Base-by-base conservation (phyloP, 257 asterid species). In the Verbena officinalis region DNA sequence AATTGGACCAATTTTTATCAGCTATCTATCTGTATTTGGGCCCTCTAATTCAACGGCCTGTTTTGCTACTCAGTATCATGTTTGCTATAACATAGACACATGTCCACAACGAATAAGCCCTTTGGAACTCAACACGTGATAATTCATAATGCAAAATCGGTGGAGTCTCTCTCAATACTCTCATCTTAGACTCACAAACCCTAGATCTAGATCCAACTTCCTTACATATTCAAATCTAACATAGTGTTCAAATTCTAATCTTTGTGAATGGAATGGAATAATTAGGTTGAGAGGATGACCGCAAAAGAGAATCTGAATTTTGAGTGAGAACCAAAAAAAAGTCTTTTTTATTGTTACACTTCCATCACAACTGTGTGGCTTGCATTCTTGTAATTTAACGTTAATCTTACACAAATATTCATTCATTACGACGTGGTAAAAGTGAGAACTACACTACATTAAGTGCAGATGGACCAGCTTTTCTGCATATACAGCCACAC, bases 391-490 rank as follows among this genome's bases (percentile, higher is more conserved):
- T 1, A 5, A 38, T 57, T 34, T 36, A 57, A 9, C 7, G 4
- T 16, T 15, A n/a, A 7, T 7, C 46, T 7, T 8, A 27, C 12
- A 7, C 53, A 42, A 5, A 23, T 24, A 5, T 15, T 21, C 21
- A 63, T 33, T 20, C 13, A n/a, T n/a, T n/a, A 17, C n/a, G 13
- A 62, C 17, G 10, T 34, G 31, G 7, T n/a, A 17, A 19, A 17
- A 49, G 22, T 24, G 67, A 19, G 19, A 33, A 46, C 46, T 33
- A 63, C 59, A 33, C 59, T 34, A 39, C 46, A 63, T 48, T 63
- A 19, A 34, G 14, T 17, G 70, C 52, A 33, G 15, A 64, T 34
- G 70, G 61, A 63, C 58, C 68, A 62, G 19, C 46, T 31, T 10
- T 11, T 17, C 46, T 48, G 19, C 34, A 30, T 0, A 9, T 17